Conservation (phyloP, 257 asterid species). For the Leptodermis oblonga region DNA sequence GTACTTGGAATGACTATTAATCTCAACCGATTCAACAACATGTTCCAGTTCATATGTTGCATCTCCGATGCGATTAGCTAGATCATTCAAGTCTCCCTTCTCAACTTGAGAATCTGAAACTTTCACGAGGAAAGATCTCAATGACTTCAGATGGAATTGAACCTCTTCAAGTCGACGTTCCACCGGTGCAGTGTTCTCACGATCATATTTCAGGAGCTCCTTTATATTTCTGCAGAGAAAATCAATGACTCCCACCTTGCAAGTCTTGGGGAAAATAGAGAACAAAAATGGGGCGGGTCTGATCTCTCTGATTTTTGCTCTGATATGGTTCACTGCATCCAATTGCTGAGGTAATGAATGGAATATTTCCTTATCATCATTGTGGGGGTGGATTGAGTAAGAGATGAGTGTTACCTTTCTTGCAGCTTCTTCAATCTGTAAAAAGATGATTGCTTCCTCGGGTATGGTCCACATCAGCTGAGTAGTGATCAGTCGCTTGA, state of each 20-base stretch:
- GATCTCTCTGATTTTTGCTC: background rate
- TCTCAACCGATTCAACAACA: background rate
- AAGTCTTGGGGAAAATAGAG: background rate
- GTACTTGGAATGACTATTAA: background rate
- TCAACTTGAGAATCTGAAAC: background rate
- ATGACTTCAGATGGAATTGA: background rate
- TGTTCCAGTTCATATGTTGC: background rate
- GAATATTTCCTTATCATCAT: background rate
- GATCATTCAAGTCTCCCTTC: background rate
- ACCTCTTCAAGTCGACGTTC: background rate
- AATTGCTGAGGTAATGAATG: background rate
- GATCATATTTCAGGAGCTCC: constrained; percentile 5
- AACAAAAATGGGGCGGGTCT: background rate
- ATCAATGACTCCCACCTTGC: background rate
- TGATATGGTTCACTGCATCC: background rate
- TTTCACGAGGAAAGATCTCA: background rate
- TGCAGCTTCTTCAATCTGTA: background rate
- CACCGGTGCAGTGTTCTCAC: background rate
- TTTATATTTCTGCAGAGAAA: background rate
- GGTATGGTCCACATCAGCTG: background rate
- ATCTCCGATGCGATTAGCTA: background rate
- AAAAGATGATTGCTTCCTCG: background rate
- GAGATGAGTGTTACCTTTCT: background rate
- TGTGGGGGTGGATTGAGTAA: background rate
- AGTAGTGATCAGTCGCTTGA: background rate